These are phyloP conservation scores for Xylariaceae sp. DNA, from an alignment of 2,329 filamentous ascomycete species.

Conservation along the genomic window DNA sequence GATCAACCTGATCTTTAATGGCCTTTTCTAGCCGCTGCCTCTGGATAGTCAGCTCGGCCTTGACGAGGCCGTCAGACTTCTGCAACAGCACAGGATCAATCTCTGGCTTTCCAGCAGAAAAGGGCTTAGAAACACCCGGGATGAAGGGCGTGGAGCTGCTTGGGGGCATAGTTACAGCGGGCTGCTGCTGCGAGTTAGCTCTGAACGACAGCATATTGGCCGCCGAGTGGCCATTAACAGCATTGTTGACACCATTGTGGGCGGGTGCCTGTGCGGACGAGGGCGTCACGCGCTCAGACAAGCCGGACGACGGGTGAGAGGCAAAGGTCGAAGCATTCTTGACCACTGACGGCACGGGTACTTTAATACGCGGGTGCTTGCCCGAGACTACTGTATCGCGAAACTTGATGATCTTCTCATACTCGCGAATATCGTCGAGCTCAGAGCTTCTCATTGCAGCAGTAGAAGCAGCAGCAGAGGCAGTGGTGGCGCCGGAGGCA, in stretches of 20 bases:
- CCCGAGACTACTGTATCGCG: slow-evolving; percentile 77
- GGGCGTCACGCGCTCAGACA: slow-evolving; percentile 24
- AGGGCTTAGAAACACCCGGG: slow-evolving; percentile 36
- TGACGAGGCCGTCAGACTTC: slow-evolving; percentile 79
- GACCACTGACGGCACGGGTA: slow-evolving; percentile 36
- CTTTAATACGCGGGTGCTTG: slow-evolving; percentile 60
- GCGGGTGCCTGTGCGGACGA: slow-evolving; percentile 16
- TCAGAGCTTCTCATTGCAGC: slow-evolving; percentile 32
- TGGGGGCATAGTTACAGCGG: slow-evolving; percentile 27
- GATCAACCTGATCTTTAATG: slow-evolving; percentile 71
- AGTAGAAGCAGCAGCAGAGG: slow-evolving; percentile 10
- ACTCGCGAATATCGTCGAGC: slow-evolving; percentile 59
- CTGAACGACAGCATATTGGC: slow-evolving; percentile 35
- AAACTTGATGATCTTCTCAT: slow-evolving; percentile 74
- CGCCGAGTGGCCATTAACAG: slow-evolving; percentile 24
- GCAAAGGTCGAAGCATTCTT: slow-evolving; percentile 19
- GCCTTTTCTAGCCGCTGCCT: slow-evolving; percentile 74
- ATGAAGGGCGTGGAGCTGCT: slow-evolving; percentile 29
- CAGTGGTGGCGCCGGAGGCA: slow-evolving; percentile 2
- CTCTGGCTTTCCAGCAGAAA: slow-evolving; percentile 53
- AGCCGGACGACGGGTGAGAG: slow-evolving; percentile 23
- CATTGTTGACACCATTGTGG: slow-evolving; percentile 20
- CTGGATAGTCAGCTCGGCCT: slow-evolving; percentile 74
- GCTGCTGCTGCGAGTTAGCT: slow-evolving; percentile 35
- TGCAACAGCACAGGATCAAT: slow-evolving; percentile 79